A percentile compares a stretch with the other conserved stretches of the same genome.
Conservation (phyloP, 176 grass and related monocot genomes). For the Eragrostis curvula region DNA sequence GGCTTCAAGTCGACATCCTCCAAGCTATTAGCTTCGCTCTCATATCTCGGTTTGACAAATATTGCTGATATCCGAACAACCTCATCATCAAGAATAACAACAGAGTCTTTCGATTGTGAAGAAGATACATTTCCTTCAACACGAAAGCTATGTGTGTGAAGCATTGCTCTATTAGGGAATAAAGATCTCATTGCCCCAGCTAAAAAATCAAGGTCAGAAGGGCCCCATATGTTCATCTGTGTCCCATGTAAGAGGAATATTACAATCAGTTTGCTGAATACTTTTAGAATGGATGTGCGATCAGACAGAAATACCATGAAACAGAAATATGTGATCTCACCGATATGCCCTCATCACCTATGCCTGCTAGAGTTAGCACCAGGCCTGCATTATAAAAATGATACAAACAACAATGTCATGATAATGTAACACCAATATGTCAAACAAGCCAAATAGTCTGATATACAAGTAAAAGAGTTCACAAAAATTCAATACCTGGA, state of each 20-base stretch:
- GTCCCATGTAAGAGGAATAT: conserved; percentile 21
- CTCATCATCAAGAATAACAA: conserved; percentile 86
- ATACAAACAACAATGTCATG: conserved; percentile 31
- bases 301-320: conserved; percentile 27
- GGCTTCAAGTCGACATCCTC: conserved; percentile 61
- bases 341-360: conserved; percentile 96
- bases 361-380: conserved; percentile 85
- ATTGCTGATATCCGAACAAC: conserved; percentile 90
- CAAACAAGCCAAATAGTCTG: conserved; percentile 20
- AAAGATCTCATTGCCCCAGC: conserved; percentile 88
- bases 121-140: conserved; percentile 39
- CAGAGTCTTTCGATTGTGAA: conserved; percentile 51
- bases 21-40: conserved; percentile 42
- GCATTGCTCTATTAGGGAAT: conserved; percentile 91
- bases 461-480: conserved; percentile 9
- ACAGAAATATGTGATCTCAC: conserved; percentile 56
- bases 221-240: conserved; percentile 97
- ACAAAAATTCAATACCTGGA: conserved; percentile 67
- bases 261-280: conserved; percentile 30
- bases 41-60: conserved; percentile 68
- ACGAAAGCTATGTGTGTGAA: conserved; percentile 94
- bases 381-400: conserved; percentile 56
- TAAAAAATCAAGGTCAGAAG: conserved; percentile 89
- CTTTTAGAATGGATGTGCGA: conserved; percentile 29
- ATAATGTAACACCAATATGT: conserved; percentile 29